Evolutionary conservation across 2,329 filamentous ascomycete genomes (phyloP), one percentile per base, ranked within the genome.

Genomic region (Aureobasidium sp.): DNA sequence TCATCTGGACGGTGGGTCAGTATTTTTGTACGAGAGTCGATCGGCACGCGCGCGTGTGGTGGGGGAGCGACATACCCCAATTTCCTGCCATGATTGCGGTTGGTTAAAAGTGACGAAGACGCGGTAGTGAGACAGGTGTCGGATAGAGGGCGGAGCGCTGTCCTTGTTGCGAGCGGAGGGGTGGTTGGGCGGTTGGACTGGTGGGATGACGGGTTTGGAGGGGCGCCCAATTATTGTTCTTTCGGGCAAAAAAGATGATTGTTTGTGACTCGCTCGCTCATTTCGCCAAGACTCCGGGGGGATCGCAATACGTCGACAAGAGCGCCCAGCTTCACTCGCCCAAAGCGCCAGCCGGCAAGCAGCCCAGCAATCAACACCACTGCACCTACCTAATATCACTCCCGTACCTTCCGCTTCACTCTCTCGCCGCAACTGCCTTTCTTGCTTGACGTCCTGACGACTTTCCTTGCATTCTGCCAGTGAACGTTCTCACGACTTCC

Each of bases 1-100:
- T 79, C 78, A 63, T 79, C 77, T 64, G 47, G 19, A n/a, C 13
- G 4, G 3, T 23, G 19, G 35, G 38, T 58, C 27, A 53, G 55
- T 61, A 59, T 55, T 25, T 31, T 57, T 47, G 27, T 50, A 40
- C 21, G 19, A 29, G 31, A n/a, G 37, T 19, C 13, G 58, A n/a
- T 53, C 21, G 58, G 51, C 27, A 25, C 29, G 46, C 45, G 47
- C 21, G 23, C 23, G 31, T 31, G 47, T 29, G 35, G 40, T 13
- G 27, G 25, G 21, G 2, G 3, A 35, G 23, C 35, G 9, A 35
- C 62, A 33, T 64, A 64, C 62, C 63, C 63, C 63, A 64, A 33
- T 59, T 31, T 54, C 50, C 53, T 33, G 63, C 63, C 63, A 64
- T 64, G 50, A 50, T 62, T 61, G 62, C 60, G 55, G 33, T 21